Evolutionary conservation across 225 moss, liverwort and hornwort genomes (phyloP).

Genomic region (Thuidium tamariscinum): DNA sequence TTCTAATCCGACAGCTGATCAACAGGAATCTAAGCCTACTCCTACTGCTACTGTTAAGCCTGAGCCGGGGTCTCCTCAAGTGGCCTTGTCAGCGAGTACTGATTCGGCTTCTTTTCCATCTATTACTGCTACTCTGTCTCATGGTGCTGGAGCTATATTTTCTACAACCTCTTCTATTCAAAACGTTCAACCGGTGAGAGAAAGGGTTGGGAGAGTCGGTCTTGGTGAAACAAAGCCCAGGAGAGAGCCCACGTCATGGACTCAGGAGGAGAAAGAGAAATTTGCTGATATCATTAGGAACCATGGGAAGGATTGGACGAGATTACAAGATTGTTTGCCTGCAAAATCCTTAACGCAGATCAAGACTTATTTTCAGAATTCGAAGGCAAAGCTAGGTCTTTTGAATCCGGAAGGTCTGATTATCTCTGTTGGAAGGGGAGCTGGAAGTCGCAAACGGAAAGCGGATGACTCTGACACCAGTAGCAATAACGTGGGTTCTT

Average conservation of each 20-base stretch:
- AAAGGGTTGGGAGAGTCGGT: constrained; percentile 53
- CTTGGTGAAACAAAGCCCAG: constrained; percentile 75
- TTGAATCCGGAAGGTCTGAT: constrained; percentile 44
- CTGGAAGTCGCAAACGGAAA: constrained; percentile 81
- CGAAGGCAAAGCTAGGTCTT: constrained; percentile 91
- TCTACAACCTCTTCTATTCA: constrained; percentile 36
- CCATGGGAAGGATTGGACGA: constrained; percentile 82
- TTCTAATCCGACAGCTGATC: not conserved
- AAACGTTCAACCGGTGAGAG: constrained; percentile 39
- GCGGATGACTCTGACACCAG: constrained; percentile 90
- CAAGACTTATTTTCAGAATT: constrained; percentile 98
- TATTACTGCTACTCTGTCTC: constrained; percentile 18
- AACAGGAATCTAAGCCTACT: constrained; percentile 12
- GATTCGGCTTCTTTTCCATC: constrained; percentile 45
- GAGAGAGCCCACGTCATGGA: constrained; percentile 97
- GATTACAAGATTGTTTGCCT: constrained; percentile 76
- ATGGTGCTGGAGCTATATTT: constrained; percentile 29
- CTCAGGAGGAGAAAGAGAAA: constrained; percentile 98
- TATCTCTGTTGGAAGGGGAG: constrained; percentile 49
- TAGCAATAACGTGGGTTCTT: constrained; percentile 78
- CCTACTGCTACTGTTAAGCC: constrained; percentile 47
- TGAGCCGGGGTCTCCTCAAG: constrained; percentile 63
- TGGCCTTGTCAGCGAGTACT: constrained; percentile 45
- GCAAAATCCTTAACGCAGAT: constrained; percentile 96
- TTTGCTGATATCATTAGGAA: constrained; percentile 91